Base-by-base conservation (phyloP, 495 filamentous ascomycete genomes). In the Hypomontagnella submonticulosa region DNA sequence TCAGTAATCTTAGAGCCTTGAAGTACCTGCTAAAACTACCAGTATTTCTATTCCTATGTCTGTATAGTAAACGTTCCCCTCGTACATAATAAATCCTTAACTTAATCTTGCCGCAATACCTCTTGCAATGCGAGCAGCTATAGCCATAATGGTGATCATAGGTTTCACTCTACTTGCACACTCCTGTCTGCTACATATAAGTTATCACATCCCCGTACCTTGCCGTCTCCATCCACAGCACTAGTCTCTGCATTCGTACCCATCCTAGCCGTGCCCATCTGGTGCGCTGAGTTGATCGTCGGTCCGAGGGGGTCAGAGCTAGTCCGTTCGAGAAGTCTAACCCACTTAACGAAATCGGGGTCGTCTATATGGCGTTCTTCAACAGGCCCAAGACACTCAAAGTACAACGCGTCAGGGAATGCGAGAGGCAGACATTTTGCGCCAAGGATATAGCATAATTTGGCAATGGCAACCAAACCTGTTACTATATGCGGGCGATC, bases 241-340 rank as follows among this genome's bases (percentile, higher is more conserved):
- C 86, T 85, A 11, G 73, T 75, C 16, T 69, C 63, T 62, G 75
- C 42, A 4, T 20, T 77, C 11, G 76, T 68, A 2, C 85, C 83
- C 91, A 93, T 93, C 0, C 89, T 81, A 58, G 87, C 90, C 1
- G 84, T 89, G 1, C 91, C 90, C 90, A 93, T 92, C 75, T 92
- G 91, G 71, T 94, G 91, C 1, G 88, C 91, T 27, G 52, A 79
- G 64, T 36, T 72, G 65, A 55, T 82, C 73, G 36, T 74, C 30
- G 48, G 75, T 48, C 57, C 83, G 18, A 62, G 81, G 62, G 58
- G 76, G 55, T 85, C 78, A 68, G 91, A 84, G 1, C 77, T 76
- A 4, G 78, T 76, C 49, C 87, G 79, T 57, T 90, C 89, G 13
- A 63, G 37, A 2, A 10, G 3, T 4, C 16, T 27, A 2, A 69